phyloP scores from a whole-genome alignment of 73 alveolate genomes.

The Tetrahymena thermophila region DNA sequence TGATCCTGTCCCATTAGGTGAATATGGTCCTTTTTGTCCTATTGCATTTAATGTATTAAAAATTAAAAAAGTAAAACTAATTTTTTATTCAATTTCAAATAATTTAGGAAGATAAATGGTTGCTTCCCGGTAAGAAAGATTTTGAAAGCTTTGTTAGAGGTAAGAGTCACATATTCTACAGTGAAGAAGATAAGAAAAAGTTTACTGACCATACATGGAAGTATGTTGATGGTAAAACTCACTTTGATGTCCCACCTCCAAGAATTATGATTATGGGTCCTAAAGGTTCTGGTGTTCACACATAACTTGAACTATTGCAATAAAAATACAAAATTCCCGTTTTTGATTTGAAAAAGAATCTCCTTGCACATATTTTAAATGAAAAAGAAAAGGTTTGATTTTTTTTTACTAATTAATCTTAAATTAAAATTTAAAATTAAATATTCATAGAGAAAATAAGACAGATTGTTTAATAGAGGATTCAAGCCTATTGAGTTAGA shows the following conservation, averaged over 20 bases:
- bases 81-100: no score
- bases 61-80: no score
- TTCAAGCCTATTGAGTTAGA: slow-evolving; percentile 66
- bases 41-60: slow-evolving; percentile 49
- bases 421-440: neutral
- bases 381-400: slow-evolving; percentile 43
- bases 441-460: slow-evolving; percentile 55
- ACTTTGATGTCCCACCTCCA: slow-evolving; percentile 87
- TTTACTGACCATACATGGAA: slow-evolving; percentile 80
- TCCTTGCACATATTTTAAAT: slow-evolving; percentile 53
- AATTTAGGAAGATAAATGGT: slow-evolving; percentile 76
- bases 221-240: slow-evolving; percentile 52
- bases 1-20: slow-evolving; percentile 86
- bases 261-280: slow-evolving; percentile 85
- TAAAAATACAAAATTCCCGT: slow-evolving; percentile 62
- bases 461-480: slow-evolving; percentile 82
- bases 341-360: slow-evolving; percentile 66
- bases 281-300: slow-evolving; percentile 51
- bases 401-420: neutral
- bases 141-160: slow-evolving; percentile 79
- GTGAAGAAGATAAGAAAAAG: slow-evolving; percentile 88
- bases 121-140: slow-evolving; percentile 87
- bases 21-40: slow-evolving; percentile 91
- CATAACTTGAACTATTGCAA: slow-evolving; percentile 55
- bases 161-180: slow-evolving; percentile 81